Evolutionary conservation across 2,329 filamentous ascomycete species (phyloP).

Genomic region (Microcera coccophila): DNA sequence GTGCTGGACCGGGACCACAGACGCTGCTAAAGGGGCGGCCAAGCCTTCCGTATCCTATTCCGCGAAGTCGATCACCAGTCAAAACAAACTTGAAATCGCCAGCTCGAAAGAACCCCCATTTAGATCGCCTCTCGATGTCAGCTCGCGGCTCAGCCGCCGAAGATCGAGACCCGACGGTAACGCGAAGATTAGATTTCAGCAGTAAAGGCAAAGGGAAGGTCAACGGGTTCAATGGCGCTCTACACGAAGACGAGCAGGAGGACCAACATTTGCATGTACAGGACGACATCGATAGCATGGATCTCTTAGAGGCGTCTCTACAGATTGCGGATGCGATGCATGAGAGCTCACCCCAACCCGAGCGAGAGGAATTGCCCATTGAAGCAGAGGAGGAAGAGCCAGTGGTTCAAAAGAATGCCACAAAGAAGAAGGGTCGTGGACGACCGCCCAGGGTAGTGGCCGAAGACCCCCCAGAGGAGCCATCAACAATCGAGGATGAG

Average conservation of each 20-base stretch:
- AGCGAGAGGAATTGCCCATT: constrained; percentile 7
- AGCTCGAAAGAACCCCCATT: constrained; percentile 56
- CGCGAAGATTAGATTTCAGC: constrained; percentile 53
- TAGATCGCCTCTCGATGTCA: constrained; percentile 52
- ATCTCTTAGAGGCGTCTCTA: constrained; percentile 41
- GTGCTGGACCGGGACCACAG: constrained; percentile 50
- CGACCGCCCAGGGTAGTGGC: constrained; percentile 16
- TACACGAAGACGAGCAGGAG: constrained; percentile 22
- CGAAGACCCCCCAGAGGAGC: constrained; percentile 12
- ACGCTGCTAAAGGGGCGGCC: constrained; percentile 51
- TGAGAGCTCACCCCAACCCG: constrained; percentile 17
- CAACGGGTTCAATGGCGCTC: constrained; percentile 29
- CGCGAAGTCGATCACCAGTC: constrained; percentile 54
- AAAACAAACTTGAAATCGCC: constrained; percentile 61
- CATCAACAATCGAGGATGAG: constrained; percentile 7
- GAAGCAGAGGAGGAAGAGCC: constrained; percentile 9
- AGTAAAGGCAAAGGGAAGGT: constrained; percentile 15
- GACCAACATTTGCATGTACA: too few relatives aligned
- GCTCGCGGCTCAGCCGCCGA: constrained; percentile 36
- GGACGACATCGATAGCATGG: constrained; percentile 23
- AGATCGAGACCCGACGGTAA: constrained; percentile 41
- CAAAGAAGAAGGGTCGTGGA: constrained; percentile 17
- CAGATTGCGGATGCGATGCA: constrained; percentile 37
- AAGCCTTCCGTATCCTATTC: constrained; percentile 46
- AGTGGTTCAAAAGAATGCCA: constrained; percentile 6